A percentile compares a stretch with the other conserved stretches of the same genome.
Conservation (phyloP, 2,329 filamentous ascomycete species). For the Aspergillus pseudoglaucus region DNA sequence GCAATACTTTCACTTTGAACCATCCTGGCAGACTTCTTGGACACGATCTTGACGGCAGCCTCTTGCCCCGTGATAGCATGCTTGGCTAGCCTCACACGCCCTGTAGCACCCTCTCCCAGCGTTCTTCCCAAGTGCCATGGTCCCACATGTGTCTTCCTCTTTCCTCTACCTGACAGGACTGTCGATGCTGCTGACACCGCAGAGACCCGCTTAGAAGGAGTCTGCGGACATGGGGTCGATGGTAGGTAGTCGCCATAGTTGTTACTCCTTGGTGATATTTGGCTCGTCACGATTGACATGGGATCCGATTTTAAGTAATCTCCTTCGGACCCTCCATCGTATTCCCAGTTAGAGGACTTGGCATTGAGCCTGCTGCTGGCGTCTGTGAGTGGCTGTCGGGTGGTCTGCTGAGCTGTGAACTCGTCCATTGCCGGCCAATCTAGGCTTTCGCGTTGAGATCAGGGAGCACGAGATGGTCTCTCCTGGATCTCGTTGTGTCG, state of each 20-base stretch:
- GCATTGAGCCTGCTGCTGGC: slow-evolving; percentile 44
- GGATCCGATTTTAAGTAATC: slow-evolving; percentile 15
- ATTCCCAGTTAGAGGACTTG: slow-evolving; percentile 18
- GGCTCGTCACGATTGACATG: slow-evolving; percentile 22
- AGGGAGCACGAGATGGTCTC: too few species aligned
- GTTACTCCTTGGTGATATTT: slow-evolving; percentile 18
- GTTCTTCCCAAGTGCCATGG: slow-evolving; percentile 91
- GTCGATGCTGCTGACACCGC: slow-evolving; percentile 52
- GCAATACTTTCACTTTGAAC: slow-evolving; percentile 81
- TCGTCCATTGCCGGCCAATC: slow-evolving; percentile 21
- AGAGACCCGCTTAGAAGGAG: slow-evolving; percentile 46
- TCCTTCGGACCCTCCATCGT: slow-evolving; percentile 6
- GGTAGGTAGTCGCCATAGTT: slow-evolving; percentile 50
- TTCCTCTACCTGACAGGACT: slow-evolving; percentile 44
- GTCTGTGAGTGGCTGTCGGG: slow-evolving; percentile 42
- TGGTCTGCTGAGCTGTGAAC: slow-evolving; percentile 7
- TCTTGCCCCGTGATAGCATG: slow-evolving; percentile 71
- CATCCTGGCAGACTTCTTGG: slow-evolving; percentile 70
- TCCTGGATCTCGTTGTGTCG: too few species aligned
- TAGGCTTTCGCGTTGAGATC: slow-evolving; percentile 2
- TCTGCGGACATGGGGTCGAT: slow-evolving; percentile 43
- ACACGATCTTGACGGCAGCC: slow-evolving; percentile 93
- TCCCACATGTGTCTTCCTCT: slow-evolving; percentile 70
- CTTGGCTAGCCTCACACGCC: slow-evolving; percentile 76
- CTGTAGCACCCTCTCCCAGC: slow-evolving; percentile 82